Percentiles rank a stretch among this genome's conserved stretches.
phyloP scores from a whole-genome alignment of 2,329 filamentous ascomycete species.

The Arthrobotrys sinensis region DNA sequence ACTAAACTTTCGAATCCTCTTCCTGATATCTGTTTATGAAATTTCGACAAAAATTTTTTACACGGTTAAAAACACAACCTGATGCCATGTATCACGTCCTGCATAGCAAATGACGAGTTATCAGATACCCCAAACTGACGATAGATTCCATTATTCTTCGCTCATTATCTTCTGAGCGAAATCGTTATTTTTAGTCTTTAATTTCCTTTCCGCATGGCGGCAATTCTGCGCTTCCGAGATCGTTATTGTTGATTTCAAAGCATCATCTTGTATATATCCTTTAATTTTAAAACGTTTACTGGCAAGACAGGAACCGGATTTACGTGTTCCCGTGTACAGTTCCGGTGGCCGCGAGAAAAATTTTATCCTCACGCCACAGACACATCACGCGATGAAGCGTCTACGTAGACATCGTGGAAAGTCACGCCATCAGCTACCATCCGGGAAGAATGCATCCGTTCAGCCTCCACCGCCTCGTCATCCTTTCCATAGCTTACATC shows the following conservation, averaged over 20 bases:
- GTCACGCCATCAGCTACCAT: slow-evolving; percentile 7
- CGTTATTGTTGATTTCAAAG: not conserved
- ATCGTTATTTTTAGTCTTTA: not conserved
- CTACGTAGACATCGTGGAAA: slow-evolving; percentile 8
- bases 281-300: not conserved
- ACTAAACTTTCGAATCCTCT: not conserved
- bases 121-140: slow-evolving; percentile 40
- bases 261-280: slow-evolving; percentile 31
- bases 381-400: slow-evolving; percentile 8
- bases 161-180: not conserved
- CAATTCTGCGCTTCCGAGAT: slow-evolving; percentile 18
- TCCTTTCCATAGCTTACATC: not conserved
- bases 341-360: not conserved
- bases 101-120: slow-evolving; percentile 29
- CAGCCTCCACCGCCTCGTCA: slow-evolving; percentile 2
- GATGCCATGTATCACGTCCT: not conserved
- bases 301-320: not conserved
- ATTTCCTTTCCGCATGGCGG: slow-evolving; percentile 1
- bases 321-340: slow-evolving; percentile 4
- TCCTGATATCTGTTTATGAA: not conserved
- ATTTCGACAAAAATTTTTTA: slow-evolving; percentile 1
- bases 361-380: slow-evolving; percentile 1
- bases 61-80: slow-evolving; percentile 3
- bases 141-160: slow-evolving; percentile 36
- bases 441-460: slow-evolving; percentile 3